Conservation (phyloP, 139 green algal genomes). For the Ettlia oleoabundans region DNA sequence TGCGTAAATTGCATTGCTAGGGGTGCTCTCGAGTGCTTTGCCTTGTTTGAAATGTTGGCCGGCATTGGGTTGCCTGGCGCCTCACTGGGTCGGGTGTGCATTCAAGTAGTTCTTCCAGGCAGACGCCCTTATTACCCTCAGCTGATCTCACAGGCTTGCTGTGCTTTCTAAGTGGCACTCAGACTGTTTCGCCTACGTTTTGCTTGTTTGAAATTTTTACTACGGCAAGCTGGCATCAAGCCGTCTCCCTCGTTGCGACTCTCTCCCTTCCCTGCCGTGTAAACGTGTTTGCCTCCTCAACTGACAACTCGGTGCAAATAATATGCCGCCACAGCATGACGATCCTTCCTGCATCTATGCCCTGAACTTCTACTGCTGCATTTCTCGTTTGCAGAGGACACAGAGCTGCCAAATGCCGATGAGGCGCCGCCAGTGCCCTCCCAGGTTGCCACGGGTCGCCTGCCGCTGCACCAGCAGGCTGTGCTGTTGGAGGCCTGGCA, state of each 20-base stretch:
- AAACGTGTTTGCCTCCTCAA: too few species aligned
- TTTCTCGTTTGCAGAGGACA: constrained; percentile 45
- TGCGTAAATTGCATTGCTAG: neutral
- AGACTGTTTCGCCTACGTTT: too few species aligned
- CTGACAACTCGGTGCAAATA: neutral
- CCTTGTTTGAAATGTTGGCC: neutral
- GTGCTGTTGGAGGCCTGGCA: constrained; percentile 61
- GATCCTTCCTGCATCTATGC: neutral
- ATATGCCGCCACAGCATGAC: neutral
- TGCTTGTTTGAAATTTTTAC: too few species aligned
- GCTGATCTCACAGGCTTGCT: too few species aligned
- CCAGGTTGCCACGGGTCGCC: constrained; percentile 30
- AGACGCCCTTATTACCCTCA: too few species aligned
- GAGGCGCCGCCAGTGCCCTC: constrained; percentile 29
- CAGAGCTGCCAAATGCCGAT: constrained; percentile 41
- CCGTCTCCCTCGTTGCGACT: too few species aligned
- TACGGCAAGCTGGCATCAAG: too few species aligned
- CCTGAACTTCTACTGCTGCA: neutral
- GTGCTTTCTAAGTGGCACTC: too few species aligned
- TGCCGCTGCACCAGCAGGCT: constrained; percentile 28
- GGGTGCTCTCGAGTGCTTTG: neutral
- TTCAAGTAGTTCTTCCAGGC: too few species aligned
- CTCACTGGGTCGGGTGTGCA: too few species aligned
- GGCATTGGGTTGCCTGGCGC: neutral
- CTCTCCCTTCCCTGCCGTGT: too few species aligned